Evolutionary conservation across 2,329 filamentous ascomycete genomes (phyloP).

Genomic region (Leptodontidium sp.): DNA sequence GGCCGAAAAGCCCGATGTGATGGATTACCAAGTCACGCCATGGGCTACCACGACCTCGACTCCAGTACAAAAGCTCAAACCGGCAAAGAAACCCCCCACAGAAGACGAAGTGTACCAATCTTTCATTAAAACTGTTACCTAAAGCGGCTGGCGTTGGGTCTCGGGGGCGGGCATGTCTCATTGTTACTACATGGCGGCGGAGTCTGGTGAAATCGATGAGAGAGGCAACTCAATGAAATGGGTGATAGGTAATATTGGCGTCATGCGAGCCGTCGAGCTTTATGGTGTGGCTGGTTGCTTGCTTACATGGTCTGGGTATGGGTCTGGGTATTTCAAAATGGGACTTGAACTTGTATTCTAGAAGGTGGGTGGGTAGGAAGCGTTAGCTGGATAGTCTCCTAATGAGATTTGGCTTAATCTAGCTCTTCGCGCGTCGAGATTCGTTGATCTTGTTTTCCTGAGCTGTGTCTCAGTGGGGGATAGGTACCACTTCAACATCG

Average conservation of each 20-base stretch:
- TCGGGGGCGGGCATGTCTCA: background rate
- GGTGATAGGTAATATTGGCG: conserved; percentile 4
- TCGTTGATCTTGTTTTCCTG: no score
- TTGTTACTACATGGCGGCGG: conserved; percentile 25
- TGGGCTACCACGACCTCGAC: conserved; percentile 41
- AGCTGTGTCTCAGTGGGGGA: no score
- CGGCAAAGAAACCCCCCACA: conserved; percentile 45
- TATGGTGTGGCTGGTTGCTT: background rate
- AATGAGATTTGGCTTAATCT: background rate
- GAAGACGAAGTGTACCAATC: conserved; percentile 57
- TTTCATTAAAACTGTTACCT: conserved; percentile 49
- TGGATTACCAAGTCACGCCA: conserved; percentile 33
- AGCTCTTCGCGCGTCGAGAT: background rate
- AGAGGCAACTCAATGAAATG: background rate
- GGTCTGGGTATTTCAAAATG: conserved; percentile 12
- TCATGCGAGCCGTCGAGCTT: background rate
- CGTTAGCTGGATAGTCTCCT: background rate
- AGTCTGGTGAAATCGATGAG: conserved; percentile 17
- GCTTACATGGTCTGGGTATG: background rate
- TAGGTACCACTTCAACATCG: no score
- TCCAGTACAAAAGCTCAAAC: conserved; percentile 32
- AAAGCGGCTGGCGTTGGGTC: conserved; percentile 4
- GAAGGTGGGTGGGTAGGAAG: background rate
- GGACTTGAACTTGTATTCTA: conserved; percentile 5
- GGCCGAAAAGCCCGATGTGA: conserved; percentile 23